Evolutionary conservation across 164 flowering plant species (phyloP).

Genomic region (Liriodendron chinense): DNA sequence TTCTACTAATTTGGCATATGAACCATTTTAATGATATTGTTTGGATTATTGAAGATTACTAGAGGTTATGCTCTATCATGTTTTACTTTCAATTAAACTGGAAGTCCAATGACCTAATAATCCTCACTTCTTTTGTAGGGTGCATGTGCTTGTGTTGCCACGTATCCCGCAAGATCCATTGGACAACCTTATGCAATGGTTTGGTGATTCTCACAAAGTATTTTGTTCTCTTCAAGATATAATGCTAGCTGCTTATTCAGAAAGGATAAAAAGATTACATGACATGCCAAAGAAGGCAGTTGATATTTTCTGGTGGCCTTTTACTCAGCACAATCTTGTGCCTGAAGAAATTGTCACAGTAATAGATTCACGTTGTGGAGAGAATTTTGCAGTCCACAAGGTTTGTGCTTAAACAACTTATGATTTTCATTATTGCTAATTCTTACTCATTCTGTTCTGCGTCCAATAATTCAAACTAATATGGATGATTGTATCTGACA

Average conservation of each 20-base stretch:
- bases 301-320: conserved; percentile 93
- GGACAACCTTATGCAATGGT: conserved; percentile 79
- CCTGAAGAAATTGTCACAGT: conserved; percentile 76
- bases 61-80: neutral
- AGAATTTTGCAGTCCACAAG: conserved; percentile 85
- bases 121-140: conserved; percentile 36
- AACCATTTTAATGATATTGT: neutral
- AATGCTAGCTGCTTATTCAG: conserved; percentile 50
- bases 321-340: conserved; percentile 89
- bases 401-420: conserved; percentile 30
- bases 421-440: neutral
- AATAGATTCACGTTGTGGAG: conserved; percentile 96
- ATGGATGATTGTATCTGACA: too few species aligned
- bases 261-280: conserved; percentile 54
- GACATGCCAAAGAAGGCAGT: conserved; percentile 72
- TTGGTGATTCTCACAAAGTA: conserved; percentile 52
- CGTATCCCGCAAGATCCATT: conserved; percentile 66
- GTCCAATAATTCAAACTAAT: too few species aligned
- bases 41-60: neutral
- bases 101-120: neutral
- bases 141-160: conserved; percentile 84
- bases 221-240: conserved; percentile 59
- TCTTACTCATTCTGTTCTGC: neutral
- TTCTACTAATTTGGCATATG: neutral
- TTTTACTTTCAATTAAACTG: neutral